Conservation (phyloP, 345 rosid genomes). For the Eucalyptus erythrocorys region DNA sequence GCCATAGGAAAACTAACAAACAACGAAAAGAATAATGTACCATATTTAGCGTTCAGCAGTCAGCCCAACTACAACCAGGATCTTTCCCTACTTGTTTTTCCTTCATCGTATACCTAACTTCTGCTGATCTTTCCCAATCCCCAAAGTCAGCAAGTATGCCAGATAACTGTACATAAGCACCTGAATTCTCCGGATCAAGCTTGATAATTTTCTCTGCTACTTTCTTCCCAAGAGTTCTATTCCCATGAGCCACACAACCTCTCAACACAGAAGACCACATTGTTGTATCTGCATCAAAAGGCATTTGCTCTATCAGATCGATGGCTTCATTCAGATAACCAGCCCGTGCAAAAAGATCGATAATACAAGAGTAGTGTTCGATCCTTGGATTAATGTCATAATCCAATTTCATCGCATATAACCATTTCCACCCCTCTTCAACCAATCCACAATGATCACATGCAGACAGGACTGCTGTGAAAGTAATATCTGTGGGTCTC, state of each 20-base stretch:
- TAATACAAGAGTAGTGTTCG: constrained; percentile 73
- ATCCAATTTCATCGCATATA: constrained; percentile 42
- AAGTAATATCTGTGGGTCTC: constrained; percentile 40
- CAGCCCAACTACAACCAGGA: constrained; percentile 56
- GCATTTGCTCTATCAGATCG: constrained; percentile 41
- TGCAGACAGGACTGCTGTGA: constrained; percentile 55
- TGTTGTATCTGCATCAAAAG: constrained; percentile 50
- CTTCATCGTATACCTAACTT: constrained; percentile 38
- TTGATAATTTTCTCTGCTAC: constrained; percentile 57
- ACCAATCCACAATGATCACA: constrained; percentile 83
- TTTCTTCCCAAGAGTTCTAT: constrained; percentile 48
- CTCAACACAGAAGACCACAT: constrained; percentile 71
- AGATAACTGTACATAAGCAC: constrained; percentile 68
- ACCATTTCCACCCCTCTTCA: constrained; percentile 60
- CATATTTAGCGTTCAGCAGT: not conserved
- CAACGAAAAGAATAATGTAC: not conserved
- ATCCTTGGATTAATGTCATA: constrained; percentile 47
- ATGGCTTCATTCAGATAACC: constrained; percentile 65
- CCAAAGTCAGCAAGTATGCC: constrained; percentile 55
- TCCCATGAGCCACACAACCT: constrained; percentile 67
- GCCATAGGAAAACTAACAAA: not conserved
- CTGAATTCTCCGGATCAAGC: constrained; percentile 70
- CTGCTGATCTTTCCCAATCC: constrained; percentile 70
- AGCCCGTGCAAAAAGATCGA: constrained; percentile 73
- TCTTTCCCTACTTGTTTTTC: constrained; percentile 28